Base-by-base conservation (phyloP, 805 yeast genomes). In the Sugiyamaella lignohabitans region DNA sequence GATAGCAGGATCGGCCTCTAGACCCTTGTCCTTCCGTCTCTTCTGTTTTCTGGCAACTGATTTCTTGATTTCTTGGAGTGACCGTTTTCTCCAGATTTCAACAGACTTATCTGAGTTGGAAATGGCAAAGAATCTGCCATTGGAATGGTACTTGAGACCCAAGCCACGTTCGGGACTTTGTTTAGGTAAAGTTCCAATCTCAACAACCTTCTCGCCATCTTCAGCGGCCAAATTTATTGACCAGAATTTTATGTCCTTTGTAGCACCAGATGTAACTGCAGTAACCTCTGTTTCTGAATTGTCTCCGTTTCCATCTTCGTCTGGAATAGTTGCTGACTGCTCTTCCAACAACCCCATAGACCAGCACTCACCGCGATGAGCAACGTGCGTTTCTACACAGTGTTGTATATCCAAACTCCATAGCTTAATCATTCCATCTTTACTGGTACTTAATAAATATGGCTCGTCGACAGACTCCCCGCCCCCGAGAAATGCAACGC, bases 291-390 rank as follows among this genome's bases (percentile, higher is more conserved):
- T 14, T 65, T 20, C 64, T 21, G 3, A 2, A 20, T 29, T 55
- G 38, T 27, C 20, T 14, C 17, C 20, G 8, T 27, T 14, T 27
- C 32, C 32, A 27, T 27, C 32, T 27, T 27, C 32, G 32, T 27
- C 32, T n/a, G n/a, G n/a, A 22, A n/a, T 36, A 35, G 37, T 38
- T 21, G 30, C 5, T 16, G 24, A 34, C 2, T 8, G 22, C 16
- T n/a, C 35, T 11, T 18, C 40, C 17, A 46, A 44, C 17, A 79
- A 61, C 2, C 78, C 84, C 58, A 88, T 63, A 2, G 85, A 71
- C 98, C 98, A 93, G 68, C 96, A 87, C 64, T 93, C 98, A 49
- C 91, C 89, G 19, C 84, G 74, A 62, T 87, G 96, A 0, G 97
- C 96, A 51, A 88, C 80, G 62, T 89, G 97, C 1, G 98, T 89